These are phyloP conservation scores for Exsudoporus frostii DNA, from an alignment of 768 basidiomycete genomes.

Conservation along the genomic window DNA sequence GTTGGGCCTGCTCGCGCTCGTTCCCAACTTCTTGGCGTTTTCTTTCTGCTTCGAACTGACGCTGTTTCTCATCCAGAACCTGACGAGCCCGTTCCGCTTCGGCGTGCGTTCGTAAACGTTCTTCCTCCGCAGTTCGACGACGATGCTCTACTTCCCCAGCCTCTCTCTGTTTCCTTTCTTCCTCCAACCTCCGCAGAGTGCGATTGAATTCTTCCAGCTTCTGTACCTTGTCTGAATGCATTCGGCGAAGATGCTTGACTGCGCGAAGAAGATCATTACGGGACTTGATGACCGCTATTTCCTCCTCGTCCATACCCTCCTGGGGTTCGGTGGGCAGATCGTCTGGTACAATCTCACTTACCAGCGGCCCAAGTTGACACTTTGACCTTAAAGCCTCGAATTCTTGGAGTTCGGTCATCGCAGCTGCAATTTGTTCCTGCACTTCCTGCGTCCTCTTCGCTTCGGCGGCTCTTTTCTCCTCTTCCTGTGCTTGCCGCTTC, in stretches of 20 bases:
- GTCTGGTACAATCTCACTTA: neutral
- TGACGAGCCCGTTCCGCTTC: slow-evolving; percentile 13
- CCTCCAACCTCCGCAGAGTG: slow-evolving; percentile 22
- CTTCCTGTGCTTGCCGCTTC: slow-evolving; percentile 26
- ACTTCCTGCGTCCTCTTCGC: slow-evolving; percentile 13
- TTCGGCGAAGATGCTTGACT: slow-evolving; percentile 16
- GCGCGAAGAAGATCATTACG: slow-evolving; percentile 10
- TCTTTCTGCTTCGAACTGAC: slow-evolving; percentile 5
- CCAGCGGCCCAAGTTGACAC: neutral
- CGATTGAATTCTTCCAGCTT: slow-evolving; percentile 14
- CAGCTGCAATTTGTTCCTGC: slow-evolving; percentile 17
- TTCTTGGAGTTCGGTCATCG: slow-evolving; percentile 20
- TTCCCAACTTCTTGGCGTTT: slow-evolving; percentile 6
- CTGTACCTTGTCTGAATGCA: slow-evolving; percentile 17
- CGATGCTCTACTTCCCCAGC: slow-evolving; percentile 18
- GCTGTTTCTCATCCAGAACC: slow-evolving; percentile 1
- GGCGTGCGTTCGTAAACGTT: slow-evolving; percentile 1
- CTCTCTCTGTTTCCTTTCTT: slow-evolving; percentile 21
- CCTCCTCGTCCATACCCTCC: slow-evolving; percentile 23
- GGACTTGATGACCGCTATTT: slow-evolving; percentile 3
- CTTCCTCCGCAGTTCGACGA: slow-evolving; percentile 16
- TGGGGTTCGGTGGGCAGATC: slow-evolving; percentile 18
- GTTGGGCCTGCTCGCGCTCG: slow-evolving; percentile 2
- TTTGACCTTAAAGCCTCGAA: slow-evolving; percentile 5
- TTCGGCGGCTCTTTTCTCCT: slow-evolving; percentile 20